phyloP scores from a whole-genome alignment of 495 filamentous ascomycete species.

The Neurospora africana region DNA sequence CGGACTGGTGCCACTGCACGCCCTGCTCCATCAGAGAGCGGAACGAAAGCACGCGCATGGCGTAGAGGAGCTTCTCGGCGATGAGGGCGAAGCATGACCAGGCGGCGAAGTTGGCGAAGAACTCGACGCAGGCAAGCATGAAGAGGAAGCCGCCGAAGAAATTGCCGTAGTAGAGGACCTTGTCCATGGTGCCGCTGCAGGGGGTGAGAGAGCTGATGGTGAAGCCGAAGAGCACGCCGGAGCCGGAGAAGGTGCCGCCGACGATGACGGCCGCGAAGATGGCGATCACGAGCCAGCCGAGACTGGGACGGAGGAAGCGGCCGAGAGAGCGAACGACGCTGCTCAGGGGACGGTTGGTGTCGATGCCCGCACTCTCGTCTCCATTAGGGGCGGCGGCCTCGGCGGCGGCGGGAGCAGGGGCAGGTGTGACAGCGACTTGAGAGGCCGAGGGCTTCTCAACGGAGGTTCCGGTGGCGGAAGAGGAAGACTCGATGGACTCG shows the following conservation, averaged over 20 bases:
- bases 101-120: constrained; percentile 55
- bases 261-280: constrained; percentile 7
- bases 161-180: constrained; percentile 51
- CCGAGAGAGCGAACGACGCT: constrained; percentile 1
- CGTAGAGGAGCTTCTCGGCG: constrained; percentile 62
- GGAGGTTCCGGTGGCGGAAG: constrained; percentile 16
- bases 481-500: constrained; percentile 2
- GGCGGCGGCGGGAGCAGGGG: not conserved
- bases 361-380: constrained; percentile 31
- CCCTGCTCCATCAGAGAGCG: constrained; percentile 76
- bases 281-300: constrained; percentile 5
- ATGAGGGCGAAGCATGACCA: constrained; percentile 64
- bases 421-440: not conserved
- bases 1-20: constrained; percentile 70
- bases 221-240: constrained; percentile 15
- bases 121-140: constrained; percentile 66
- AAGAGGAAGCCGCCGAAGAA: constrained; percentile 89
- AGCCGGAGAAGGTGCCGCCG: constrained; percentile 13
- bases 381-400: not conserved
- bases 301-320: not conserved
- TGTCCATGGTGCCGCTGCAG: constrained; percentile 9
- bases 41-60: constrained; percentile 70
- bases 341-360: constrained; percentile 1
- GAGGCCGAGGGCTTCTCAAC: constrained; percentile 27
- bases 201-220: constrained; percentile 25